Base-by-base conservation (phyloP, 352 stramenopile genomes). In the Pythium grandisporangium region DNA sequence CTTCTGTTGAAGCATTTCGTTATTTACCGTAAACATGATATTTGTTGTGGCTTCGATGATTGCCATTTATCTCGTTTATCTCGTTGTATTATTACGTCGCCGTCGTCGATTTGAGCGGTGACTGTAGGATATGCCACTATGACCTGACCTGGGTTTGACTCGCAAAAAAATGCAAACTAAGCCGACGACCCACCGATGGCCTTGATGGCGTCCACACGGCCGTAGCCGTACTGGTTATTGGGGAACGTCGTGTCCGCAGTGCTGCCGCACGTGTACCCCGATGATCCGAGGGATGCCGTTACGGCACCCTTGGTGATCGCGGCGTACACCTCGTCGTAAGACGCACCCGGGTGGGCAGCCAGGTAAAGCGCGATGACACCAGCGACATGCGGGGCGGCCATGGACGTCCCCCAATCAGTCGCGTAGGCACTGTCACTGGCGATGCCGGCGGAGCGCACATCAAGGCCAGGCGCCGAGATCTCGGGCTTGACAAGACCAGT, bases 371-470 rank as follows among this genome's bases (percentile, higher is more conserved):
- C 61, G 14, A 66, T 42, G 7, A 44, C 46, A 26, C 56, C 61
- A 17, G 56, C 22, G 16, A 63, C 53, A 24, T 70, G 61, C 5
- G 61, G 61, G 13, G 61, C 51, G 19, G 61, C 61, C 55, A 66
- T 65, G 2, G 27, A 50, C 13, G 61, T 71, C 4, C 61, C 61
- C 11, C 45, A 58, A 13, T 51, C 49, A 2, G 47, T 36, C n/a
- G 35, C 39, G 41, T 67, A 67, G 2, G 4, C 43, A 3, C 37
- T 43, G 6, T 49, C 33, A 21, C 32, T 25, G 0, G 38, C 48
- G 21, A 37, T 49, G 20, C 34, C 51, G 0, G 57, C 22, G 5
- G 49, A 62, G 12, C 21, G 23, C 10, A 63, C 53, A 4, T 4
- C 11, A 4, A 38, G 17, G 17, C 50, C 50, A 3, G 50, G 50